Evolutionary conservation across 805 yeast species (phyloP).

Genomic region (Kazachstania africana): DNA sequence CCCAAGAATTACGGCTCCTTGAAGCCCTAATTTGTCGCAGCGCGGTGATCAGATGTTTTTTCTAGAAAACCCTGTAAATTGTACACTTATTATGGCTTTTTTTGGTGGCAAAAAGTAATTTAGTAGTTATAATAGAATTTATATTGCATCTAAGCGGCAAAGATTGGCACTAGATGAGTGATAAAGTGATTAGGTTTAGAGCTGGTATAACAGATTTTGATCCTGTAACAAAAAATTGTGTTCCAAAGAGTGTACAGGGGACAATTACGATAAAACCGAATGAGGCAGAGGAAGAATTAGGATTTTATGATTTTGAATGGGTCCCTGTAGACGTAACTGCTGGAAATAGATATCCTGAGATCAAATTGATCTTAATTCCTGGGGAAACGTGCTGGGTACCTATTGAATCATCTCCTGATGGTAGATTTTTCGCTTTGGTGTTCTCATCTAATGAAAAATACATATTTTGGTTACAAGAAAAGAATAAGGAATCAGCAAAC

Average conservation of each 20-base stretch:
- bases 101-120: too few relatives aligned
- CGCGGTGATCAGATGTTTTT: too few relatives aligned
- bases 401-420: constrained; percentile 57
- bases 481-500: constrained; percentile 41
- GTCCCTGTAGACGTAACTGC: constrained; percentile 19
- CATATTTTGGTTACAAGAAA: constrained; percentile 65
- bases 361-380: constrained; percentile 55
- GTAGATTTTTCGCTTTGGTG: constrained; percentile 61
- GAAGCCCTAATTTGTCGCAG: too few relatives aligned
- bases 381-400: constrained; percentile 75
- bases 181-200: constrained; percentile 32
- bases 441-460: constrained; percentile 53
- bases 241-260: constrained; percentile 50
- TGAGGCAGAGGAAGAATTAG: constrained; percentile 22
- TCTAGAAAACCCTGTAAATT: too few relatives aligned
- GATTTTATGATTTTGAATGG: constrained; percentile 28
- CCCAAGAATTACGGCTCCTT: too few relatives aligned
- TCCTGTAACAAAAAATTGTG: constrained; percentile 43
- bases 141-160: too few relatives aligned
- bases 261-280: constrained; percentile 21
- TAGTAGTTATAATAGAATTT: too few relatives aligned
- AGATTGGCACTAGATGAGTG: too few relatives aligned
- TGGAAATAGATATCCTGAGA: constrained; percentile 16
- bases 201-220: constrained; percentile 55
- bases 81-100: too few relatives aligned